These are phyloP conservation scores for Penstemon newberryi DNA, from an alignment of 257 asterid species.

Conservation along the genomic window DNA sequence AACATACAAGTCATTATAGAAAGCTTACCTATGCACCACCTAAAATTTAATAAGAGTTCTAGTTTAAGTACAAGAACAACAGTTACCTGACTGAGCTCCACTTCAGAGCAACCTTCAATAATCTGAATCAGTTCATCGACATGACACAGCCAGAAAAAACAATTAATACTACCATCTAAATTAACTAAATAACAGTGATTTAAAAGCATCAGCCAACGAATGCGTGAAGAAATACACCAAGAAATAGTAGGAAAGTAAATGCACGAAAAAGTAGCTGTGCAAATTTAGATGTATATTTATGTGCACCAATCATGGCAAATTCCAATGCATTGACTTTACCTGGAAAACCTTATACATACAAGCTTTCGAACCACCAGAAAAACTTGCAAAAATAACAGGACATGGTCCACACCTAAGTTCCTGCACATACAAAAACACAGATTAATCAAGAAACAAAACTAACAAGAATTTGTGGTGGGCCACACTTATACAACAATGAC, in stretches of 20 bases:
- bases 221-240: conserved; percentile 16
- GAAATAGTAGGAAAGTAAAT: not conserved
- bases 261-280: not conserved
- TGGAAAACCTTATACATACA: conserved; percentile 90
- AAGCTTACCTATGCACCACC: conserved; percentile 18
- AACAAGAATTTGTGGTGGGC: not conserved
- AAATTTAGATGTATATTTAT: not conserved
- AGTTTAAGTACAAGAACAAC: conserved; percentile 17
- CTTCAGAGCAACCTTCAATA: conserved; percentile 73
- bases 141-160: not conserved
- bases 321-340: conserved; percentile 42
- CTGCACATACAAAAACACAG: conserved; percentile 35
- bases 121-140: conserved; percentile 51
- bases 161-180: not conserved
- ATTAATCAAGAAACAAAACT: conserved; percentile 22
- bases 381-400: conserved; percentile 74
- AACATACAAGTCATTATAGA: conserved; percentile 21
- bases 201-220: conserved; percentile 20
- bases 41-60: not conserved
- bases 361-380: conserved; percentile 91
- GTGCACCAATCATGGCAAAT: conserved; percentile 2
- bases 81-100: conserved; percentile 69
- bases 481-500: conserved; percentile 2
- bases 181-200: conserved; percentile 8
- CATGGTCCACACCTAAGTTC: conserved; percentile 66